Conservation (phyloP, 306 rosid genomes). For the Morella rubra region DNA sequence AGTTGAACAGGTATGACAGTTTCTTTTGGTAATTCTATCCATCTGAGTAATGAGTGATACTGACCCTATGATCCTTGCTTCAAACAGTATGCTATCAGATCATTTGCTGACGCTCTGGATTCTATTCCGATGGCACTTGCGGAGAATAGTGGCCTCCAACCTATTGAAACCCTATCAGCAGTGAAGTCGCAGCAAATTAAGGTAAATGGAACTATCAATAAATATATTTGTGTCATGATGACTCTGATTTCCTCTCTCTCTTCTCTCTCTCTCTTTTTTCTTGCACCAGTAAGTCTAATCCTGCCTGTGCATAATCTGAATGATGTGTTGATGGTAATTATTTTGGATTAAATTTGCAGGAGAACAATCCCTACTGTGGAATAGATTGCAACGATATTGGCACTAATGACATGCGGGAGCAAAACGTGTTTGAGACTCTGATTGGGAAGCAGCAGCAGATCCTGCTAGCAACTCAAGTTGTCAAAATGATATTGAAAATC, state of each 20-base stretch:
- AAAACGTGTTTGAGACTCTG: conserved; percentile 83
- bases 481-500: conserved; percentile 93
- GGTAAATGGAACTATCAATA: conserved; percentile 38
- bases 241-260: background rate
- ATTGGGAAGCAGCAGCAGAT: conserved; percentile 97
- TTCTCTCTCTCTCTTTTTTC: background rate
- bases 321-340: background rate
- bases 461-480: conserved; percentile 93
- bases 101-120: conserved; percentile 91
- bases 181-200: conserved; percentile 94
- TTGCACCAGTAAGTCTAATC: background rate
- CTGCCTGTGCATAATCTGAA: background rate
- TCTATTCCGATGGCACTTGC: conserved; percentile 96
- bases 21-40: background rate
- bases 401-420: conserved; percentile 92
- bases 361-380: conserved; percentile 70
- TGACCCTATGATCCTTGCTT: conserved; percentile 8
- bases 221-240: background rate
- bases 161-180: conserved; percentile 87
- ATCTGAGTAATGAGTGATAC: background rate
- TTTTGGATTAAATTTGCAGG: conserved; percentile 48
- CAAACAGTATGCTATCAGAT: conserved; percentile 93
- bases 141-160: conserved; percentile 97
- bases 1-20: conserved; percentile 77
- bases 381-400: conserved; percentile 92